These are phyloP conservation scores for Rhodotorula sp. DNA, from an alignment of 1,284 basidiomycete species.

Conservation along the genomic window DNA sequence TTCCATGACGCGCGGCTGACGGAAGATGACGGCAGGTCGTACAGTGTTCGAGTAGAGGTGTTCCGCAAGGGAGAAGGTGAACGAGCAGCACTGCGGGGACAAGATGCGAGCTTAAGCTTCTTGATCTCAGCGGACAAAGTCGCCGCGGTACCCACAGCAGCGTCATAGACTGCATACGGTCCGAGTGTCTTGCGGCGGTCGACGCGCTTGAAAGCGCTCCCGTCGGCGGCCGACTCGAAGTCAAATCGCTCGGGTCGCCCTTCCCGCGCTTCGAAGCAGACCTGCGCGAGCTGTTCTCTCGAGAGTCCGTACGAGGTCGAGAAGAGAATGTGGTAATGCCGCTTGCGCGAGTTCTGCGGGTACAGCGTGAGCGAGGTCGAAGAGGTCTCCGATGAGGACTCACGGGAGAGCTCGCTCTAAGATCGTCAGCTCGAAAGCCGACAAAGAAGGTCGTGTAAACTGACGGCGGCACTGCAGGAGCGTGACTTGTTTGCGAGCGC, in stretches of 20 bases:
- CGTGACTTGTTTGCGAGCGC: background rate
- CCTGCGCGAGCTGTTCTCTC: constrained; percentile 64
- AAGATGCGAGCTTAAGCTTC: constrained; percentile 27
- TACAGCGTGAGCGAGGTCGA: background rate
- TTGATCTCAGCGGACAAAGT: background rate
- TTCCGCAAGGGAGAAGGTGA: constrained; percentile 32
- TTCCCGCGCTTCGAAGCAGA: constrained; percentile 65
- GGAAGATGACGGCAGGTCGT: constrained; percentile 61
- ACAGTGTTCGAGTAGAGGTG: constrained; percentile 45
- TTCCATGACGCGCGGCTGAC: constrained; percentile 66
- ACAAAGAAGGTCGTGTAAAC: constrained; percentile 77
- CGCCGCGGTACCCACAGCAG: constrained; percentile 3
- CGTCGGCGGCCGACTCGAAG: constrained; percentile 24
- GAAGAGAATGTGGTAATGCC: constrained; percentile 70
- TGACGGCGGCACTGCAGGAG: constrained; percentile 62
- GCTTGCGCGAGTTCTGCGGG: constrained; percentile 44
- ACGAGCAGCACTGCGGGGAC: constrained; percentile 19
- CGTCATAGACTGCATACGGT: constrained; percentile 24
- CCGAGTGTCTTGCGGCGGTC: background rate
- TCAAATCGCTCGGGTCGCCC: constrained; percentile 51
- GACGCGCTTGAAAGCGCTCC: background rate
- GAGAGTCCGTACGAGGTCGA: constrained; percentile 68
- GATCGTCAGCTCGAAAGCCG: constrained; percentile 53
- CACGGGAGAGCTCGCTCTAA: constrained; percentile 10
- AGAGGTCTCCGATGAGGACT: constrained; percentile 11